Evolutionary conservation across 2,329 filamentous ascomycete genomes (phyloP).

Genomic region (Hymenoscyphus fraxineus): DNA sequence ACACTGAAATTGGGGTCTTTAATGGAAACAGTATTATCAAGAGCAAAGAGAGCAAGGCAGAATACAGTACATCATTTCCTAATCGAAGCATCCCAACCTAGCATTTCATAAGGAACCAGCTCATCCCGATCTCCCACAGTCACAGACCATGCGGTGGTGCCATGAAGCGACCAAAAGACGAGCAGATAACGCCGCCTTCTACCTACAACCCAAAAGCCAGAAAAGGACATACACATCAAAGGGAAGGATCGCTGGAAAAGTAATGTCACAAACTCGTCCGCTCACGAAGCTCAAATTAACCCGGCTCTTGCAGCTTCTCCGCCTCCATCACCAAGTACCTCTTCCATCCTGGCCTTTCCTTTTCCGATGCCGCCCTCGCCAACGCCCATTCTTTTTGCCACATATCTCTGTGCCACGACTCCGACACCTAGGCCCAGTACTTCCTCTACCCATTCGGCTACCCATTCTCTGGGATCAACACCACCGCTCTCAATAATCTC

Average conservation of each 20-base stretch:
- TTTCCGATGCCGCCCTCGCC: conserved; percentile 68
- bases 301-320: conserved; percentile 60
- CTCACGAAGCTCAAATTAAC: conserved; percentile 31
- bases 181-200: not conserved
- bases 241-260: conserved; percentile 4
- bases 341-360: conserved; percentile 58
- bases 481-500: conserved; percentile 73
- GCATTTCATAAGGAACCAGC: not conserved
- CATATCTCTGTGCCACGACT: conserved; percentile 89
- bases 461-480: conserved; percentile 94
- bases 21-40: not conserved
- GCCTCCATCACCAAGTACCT: conserved; percentile 52
- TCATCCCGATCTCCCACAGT: not conserved
- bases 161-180: not conserved
- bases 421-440: conserved; percentile 72
- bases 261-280: not conserved
- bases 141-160: not conserved
- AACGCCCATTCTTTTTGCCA: conserved; percentile 92
- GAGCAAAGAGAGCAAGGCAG: not conserved
- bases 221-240: not conserved
- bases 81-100: not conserved
- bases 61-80: not conserved
- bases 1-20: no score
- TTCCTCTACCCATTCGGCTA: conserved; percentile 96
- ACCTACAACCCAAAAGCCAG: not conserved